Conservation (phyloP, 2,329 filamentous ascomycete genomes). For the Graphilbum ipis-grandicollis region DNA sequence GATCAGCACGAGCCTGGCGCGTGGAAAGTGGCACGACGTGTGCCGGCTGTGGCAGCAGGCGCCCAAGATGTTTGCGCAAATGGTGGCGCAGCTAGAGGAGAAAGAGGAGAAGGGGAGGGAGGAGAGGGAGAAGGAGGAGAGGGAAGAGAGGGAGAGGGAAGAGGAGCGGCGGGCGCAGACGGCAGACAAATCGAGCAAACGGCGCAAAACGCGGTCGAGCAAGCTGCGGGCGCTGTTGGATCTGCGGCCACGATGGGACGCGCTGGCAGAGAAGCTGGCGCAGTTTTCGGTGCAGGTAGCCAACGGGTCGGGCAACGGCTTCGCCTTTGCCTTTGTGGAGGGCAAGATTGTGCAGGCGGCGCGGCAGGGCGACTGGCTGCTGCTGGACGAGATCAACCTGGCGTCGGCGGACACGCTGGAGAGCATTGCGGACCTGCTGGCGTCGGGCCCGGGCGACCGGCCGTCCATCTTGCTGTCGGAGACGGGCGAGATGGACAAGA, state of each 20-base stretch:
- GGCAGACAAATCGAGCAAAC: constrained; percentile 47
- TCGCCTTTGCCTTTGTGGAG: constrained; percentile 92
- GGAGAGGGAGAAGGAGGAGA: constrained; percentile 15
- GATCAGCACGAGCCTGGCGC: constrained; percentile 61
- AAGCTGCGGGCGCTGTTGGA: constrained; percentile 47
- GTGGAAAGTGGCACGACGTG: constrained; percentile 73
- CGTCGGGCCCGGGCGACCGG: constrained; percentile 48
- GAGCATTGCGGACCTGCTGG: constrained; percentile 75
- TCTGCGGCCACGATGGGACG: constrained; percentile 55
- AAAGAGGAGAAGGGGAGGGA: constrained; percentile 19
- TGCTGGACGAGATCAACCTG: constrained; percentile 93
- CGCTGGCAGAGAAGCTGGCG: constrained; percentile 56
- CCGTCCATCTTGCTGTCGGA: constrained; percentile 85
- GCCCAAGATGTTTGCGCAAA: constrained; percentile 66
- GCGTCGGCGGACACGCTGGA: constrained; percentile 90
- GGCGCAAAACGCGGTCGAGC: constrained; percentile 36
- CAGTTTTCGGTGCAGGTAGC: constrained; percentile 69
- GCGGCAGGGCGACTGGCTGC: constrained; percentile 88
- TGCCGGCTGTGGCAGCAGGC: constrained; percentile 80
- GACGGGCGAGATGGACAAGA: constrained; percentile 79
- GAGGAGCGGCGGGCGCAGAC: constrained; percentile 24
- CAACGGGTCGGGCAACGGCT: constrained; percentile 52
- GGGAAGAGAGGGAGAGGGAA: background rate
- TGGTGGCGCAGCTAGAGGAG: constrained; percentile 37
- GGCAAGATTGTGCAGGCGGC: constrained; percentile 94